phyloP scores from a whole-genome alignment of 176 grass and related monocot genomes.

The Zoysia japonica region DNA sequence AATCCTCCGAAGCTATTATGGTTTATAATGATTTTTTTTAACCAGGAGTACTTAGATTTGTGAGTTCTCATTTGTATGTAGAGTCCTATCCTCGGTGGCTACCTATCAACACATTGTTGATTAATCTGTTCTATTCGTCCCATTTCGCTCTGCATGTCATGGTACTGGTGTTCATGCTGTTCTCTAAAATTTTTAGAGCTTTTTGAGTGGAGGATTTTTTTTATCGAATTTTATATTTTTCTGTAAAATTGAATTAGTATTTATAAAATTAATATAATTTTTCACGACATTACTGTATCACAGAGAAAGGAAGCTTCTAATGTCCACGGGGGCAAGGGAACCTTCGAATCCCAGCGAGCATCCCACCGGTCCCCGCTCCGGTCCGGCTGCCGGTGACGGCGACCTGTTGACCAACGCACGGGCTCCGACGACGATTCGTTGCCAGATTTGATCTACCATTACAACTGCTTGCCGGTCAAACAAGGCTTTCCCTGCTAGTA shows the following conservation, averaged over 20 bases:
- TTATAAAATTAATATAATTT: too few relatives aligned
- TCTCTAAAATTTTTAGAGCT: not conserved
- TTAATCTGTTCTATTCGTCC: not conserved
- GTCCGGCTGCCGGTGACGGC: not conserved
- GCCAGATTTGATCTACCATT: not conserved
- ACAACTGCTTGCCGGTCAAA: not conserved
- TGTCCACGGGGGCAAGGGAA: not conserved
- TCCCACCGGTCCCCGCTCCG: not conserved
- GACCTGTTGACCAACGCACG: not conserved
- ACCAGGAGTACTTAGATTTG: not conserved
- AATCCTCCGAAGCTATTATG: not conserved
- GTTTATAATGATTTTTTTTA: not conserved
- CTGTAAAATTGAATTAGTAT: too few relatives aligned
- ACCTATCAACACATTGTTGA: not conserved
- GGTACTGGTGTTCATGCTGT: too few relatives aligned
- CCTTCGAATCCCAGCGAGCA: not conserved
- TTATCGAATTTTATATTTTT: too few relatives aligned
- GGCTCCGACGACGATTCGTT: not conserved
- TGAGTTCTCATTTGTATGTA: not conserved
- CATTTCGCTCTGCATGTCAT: not conserved
- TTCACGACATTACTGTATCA: too few relatives aligned
- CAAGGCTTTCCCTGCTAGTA: not conserved
- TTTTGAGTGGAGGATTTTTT: not conserved
- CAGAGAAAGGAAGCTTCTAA: not conserved
- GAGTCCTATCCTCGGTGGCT: not conserved